Conservation (phyloP, 2,329 filamentous ascomycete species). For the Zymoseptoria crescenta region DNA sequence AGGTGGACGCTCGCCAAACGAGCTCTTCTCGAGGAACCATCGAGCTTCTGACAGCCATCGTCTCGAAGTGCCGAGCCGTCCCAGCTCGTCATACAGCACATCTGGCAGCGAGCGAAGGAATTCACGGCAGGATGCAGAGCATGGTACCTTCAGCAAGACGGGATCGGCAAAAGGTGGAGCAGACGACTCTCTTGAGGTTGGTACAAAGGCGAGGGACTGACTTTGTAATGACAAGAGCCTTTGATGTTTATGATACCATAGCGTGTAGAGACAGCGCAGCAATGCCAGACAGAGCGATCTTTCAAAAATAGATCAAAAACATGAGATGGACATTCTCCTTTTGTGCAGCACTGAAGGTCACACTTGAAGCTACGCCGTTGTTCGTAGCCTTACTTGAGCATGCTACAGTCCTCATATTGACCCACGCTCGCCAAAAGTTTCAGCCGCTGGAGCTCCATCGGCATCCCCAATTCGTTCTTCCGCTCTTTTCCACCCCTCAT, state of each 20-base stretch:
- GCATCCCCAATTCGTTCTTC: background rate
- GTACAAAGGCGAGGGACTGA: background rate
- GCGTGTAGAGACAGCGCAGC: background rate
- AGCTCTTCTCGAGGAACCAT: constrained; percentile 14
- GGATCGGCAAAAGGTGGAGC: background rate
- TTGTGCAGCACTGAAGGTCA: background rate
- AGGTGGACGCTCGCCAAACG: constrained; percentile 10
- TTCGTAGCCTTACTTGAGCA: background rate
- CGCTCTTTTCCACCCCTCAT: background rate
- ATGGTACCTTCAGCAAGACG: background rate
- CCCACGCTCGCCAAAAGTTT: background rate
- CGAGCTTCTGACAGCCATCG: constrained; percentile 10
- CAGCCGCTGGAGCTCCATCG: background rate
- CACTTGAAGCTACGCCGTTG: background rate
- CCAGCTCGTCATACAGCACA: constrained; percentile 6
- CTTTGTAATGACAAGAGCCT: background rate
- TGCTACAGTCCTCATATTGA: too few species aligned
- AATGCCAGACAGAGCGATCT: background rate
- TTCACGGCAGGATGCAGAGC: background rate
- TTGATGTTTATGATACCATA: background rate
- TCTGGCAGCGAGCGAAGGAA: background rate
- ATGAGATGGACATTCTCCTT: background rate
- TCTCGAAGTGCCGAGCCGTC: constrained; percentile 9
- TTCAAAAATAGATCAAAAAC: background rate
- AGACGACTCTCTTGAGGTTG: background rate